Conservation (phyloP, 768 basidiomycete genomes). For the Suillus plorans region DNA sequence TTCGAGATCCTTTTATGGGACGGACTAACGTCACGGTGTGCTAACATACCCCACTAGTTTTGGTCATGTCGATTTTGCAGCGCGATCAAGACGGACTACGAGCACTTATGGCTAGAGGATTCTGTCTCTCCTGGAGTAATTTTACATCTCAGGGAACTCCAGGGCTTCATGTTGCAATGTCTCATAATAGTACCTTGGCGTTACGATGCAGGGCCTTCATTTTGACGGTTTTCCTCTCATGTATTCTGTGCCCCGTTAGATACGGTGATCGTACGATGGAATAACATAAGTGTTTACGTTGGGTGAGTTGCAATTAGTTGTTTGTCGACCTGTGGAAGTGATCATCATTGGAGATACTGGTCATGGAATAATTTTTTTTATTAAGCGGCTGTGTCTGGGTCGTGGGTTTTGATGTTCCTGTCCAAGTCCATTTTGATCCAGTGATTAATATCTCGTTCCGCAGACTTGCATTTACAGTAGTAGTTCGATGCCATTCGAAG, state of each 20-base stretch:
- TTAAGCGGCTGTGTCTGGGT: background rate
- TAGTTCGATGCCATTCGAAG: background rate
- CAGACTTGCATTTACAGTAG: background rate
- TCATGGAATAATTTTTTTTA: background rate
- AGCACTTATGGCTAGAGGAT: conserved; percentile 14
- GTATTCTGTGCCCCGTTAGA: background rate
- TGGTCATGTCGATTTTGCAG: conserved; percentile 82
- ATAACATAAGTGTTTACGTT: background rate
- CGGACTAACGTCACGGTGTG: conserved; percentile 69
- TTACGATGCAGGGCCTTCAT: no score
- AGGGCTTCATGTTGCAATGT: background rate
- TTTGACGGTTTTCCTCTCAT: background rate
- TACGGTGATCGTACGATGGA: background rate
- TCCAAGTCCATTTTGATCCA: background rate
- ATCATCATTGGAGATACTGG: background rate
- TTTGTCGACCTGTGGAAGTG: background rate
- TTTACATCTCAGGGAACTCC: background rate
- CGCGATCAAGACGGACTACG: conserved; percentile 46
- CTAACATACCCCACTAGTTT: conserved; percentile 57
- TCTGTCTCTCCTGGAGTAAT: background rate
- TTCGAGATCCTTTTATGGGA: conserved; percentile 36
- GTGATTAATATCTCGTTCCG: background rate
- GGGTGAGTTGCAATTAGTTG: background rate
- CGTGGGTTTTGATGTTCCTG: background rate
- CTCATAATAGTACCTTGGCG: background rate